Conservation (phyloP, 2,329 filamentous ascomycete species). For the Neoarthrinium moseri region DNA sequence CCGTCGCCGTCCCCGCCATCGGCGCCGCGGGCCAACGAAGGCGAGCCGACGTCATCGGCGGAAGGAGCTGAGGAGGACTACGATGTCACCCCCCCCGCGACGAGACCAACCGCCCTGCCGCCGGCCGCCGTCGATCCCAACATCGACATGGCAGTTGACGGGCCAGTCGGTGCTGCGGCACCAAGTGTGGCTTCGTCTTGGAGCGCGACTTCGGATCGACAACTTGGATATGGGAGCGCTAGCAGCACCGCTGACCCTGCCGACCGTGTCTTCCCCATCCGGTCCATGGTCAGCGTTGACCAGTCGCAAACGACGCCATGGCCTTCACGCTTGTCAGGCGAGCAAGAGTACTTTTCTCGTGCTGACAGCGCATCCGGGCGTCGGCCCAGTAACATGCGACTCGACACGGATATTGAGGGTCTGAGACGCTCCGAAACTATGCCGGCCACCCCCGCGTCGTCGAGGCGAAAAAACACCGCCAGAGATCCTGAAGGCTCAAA, state of each 20-base stretch:
- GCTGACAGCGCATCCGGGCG: constrained; percentile 26
- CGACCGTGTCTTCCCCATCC: constrained; percentile 76
- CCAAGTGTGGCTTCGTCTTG: constrained; percentile 34
- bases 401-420: constrained; percentile 23
- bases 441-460: too few relatives aligned
- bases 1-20: not conserved
- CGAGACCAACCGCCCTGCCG: constrained; percentile 2
- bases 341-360: constrained; percentile 36
- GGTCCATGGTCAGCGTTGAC: constrained; percentile 74
- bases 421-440: constrained; percentile 16
- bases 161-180: not conserved
- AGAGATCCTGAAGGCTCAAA: too few relatives aligned
- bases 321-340: constrained; percentile 32
- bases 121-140: constrained; percentile 5
- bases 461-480: constrained; percentile 7
- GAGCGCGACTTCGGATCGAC: constrained; percentile 41
- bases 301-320: constrained; percentile 35
- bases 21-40: too few relatives aligned
- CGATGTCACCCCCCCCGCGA: constrained; percentile 3
- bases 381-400: constrained; percentile 26
- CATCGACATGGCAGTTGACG: constrained; percentile 5
- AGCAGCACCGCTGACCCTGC: constrained; percentile 31
- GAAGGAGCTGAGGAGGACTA: constrained; percentile 2
- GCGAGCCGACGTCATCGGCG: not conserved
- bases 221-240: constrained; percentile 29